A percentile compares a stretch with the other conserved stretches of the same genome.
phyloP scores from a whole-genome alignment of 192 early-diverging fungal genomes.

The Dimargaris xerosporica region DNA sequence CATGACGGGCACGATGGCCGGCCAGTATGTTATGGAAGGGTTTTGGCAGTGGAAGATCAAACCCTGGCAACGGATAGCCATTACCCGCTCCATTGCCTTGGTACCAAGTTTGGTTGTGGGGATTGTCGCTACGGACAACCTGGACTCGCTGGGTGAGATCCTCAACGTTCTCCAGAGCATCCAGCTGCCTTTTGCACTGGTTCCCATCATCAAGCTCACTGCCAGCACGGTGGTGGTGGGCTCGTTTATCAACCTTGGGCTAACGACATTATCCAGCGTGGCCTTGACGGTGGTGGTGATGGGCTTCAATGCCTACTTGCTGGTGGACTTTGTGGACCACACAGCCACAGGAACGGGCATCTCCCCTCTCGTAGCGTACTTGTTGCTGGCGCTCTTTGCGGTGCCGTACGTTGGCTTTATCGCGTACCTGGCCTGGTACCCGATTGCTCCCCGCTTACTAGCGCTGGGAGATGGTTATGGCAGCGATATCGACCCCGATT shows the following conservation, averaged over 20 bases:
- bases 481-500: too few species aligned
- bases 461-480: too few species aligned
- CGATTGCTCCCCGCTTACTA: neutral
- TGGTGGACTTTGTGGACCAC: constrained; percentile 1
- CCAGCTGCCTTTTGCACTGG: constrained; percentile 43
- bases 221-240: constrained; percentile 35
- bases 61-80: constrained; percentile 42
- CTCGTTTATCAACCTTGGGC: neutral
- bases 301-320: constrained; percentile 10
- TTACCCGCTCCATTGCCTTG: constrained; percentile 44
- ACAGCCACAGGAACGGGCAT: neutral
- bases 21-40: constrained; percentile 79
- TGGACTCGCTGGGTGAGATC: constrained; percentile 51
- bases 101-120: constrained; percentile 50
- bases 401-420: constrained; percentile 11
- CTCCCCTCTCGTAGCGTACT: neutral
- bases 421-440: constrained; percentile 7
- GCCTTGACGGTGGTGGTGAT: constrained; percentile 3
- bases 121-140: constrained; percentile 30
- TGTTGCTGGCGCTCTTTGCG: neutral
- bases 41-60: constrained; percentile 48
- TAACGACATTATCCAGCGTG: neutral
- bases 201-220: constrained; percentile 45
- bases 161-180: constrained; percentile 55
- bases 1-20: constrained; percentile 82